Evolutionary conservation across 2,329 filamentous ascomycete species (phyloP).

Genomic region (Pestalotiopsis sp.): DNA sequence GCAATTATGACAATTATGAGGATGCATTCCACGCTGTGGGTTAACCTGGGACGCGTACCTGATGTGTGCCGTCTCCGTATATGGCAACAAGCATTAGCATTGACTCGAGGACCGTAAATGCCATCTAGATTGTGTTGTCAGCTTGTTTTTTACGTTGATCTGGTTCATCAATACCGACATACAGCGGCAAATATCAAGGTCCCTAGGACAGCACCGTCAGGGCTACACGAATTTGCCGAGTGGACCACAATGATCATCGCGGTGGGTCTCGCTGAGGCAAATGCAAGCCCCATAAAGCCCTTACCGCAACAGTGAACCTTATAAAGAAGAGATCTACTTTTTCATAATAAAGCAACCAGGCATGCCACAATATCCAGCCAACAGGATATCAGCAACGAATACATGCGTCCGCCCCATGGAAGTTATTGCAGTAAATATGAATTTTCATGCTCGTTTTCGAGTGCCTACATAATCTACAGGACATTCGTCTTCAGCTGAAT

Average conservation of each 20-base stretch:
- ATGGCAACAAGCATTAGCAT: background rate
- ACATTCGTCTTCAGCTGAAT: background rate
- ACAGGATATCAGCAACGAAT: too few relatives aligned
- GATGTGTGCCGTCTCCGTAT: background rate
- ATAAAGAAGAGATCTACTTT: too few relatives aligned
- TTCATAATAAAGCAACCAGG: too few relatives aligned
- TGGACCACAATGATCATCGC: too few relatives aligned
- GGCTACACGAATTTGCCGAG: too few relatives aligned
- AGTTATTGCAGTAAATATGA: too few relatives aligned
- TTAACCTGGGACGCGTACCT: background rate
- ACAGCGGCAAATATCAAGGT: conserved; percentile 9
- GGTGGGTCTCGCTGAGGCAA: too few relatives aligned
- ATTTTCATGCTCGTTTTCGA: background rate
- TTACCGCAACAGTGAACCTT: too few relatives aligned
- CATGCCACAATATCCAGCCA: too few relatives aligned
- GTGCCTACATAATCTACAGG: background rate
- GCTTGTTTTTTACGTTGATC: background rate
- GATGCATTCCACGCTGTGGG: too few relatives aligned
- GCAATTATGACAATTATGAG: background rate
- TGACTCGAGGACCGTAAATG: background rate
- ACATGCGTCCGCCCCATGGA: too few relatives aligned
- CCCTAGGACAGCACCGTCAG: background rate
- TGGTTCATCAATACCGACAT: background rate
- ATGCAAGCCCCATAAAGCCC: too few relatives aligned
- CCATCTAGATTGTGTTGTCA: background rate